Percentiles rank a stretch among this genome's conserved stretches.
These are phyloP conservation scores for Populus simonii DNA, from an alignment of 345 rosid genomes.

Conservation along the genomic window DNA sequence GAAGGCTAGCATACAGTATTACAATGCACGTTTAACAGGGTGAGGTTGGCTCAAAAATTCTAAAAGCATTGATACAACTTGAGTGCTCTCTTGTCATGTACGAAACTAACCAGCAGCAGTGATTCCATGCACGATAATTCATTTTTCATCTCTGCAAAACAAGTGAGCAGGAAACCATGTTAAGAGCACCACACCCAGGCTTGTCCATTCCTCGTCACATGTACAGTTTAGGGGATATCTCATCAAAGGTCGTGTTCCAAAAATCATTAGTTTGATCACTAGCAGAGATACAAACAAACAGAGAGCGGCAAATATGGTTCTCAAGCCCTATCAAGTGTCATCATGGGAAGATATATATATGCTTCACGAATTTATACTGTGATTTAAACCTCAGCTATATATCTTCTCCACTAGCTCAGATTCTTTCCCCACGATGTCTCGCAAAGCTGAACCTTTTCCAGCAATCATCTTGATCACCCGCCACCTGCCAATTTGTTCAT, in stretches of 20 bases:
- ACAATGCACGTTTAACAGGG: neutral
- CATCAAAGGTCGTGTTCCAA: neutral
- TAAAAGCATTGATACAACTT: neutral
- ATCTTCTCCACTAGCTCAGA: constrained; percentile 73
- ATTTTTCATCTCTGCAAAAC: constrained; percentile 73
- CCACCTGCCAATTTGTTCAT: constrained; percentile 49
- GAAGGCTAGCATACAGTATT: constrained; percentile 6
- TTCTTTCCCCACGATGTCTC: constrained; percentile 61
- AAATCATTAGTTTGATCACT: neutral
- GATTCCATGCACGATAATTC: constrained; percentile 99
- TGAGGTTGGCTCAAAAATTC: neutral
- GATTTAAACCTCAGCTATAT: constrained; percentile 75
- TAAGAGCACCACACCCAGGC: neutral
- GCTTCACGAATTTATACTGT: neutral
- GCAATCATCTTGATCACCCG: constrained; percentile 82
- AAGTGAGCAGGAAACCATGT: constrained; percentile 7
- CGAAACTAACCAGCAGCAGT: constrained; percentile 93
- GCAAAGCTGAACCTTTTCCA: constrained; percentile 40
- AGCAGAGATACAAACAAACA: neutral
- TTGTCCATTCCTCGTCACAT: neutral
- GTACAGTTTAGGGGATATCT: neutral
- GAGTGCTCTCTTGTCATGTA: constrained; percentile 51
- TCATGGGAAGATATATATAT: neutral
- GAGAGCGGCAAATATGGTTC: too few species aligned
- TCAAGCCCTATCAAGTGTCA: neutral